Evolutionary conservation across 2,329 filamentous ascomycete genomes (phyloP).

Genomic region (Shiraia sp.): DNA sequence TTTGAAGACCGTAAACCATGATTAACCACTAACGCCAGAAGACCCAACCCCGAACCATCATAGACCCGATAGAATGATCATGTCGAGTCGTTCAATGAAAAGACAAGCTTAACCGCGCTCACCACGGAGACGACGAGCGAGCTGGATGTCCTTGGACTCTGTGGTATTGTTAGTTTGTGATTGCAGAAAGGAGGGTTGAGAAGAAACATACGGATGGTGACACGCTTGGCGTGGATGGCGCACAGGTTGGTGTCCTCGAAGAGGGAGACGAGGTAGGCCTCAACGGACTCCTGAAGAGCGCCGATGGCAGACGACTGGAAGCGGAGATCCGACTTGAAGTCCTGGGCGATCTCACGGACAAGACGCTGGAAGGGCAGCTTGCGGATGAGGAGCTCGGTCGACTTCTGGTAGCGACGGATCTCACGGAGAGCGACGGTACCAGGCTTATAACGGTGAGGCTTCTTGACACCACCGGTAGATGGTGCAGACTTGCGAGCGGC

Average conservation of each 20-base stretch:
- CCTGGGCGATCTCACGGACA: conserved; percentile 74
- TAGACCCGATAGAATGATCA: conserved; percentile 29
- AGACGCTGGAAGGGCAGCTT: conserved; percentile 81
- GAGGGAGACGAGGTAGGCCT: conserved; percentile 97
- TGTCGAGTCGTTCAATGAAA: conserved; percentile 27
- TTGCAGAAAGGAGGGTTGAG: not conserved
- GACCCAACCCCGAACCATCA: conserved; percentile 32
- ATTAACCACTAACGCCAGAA: conserved; percentile 41
- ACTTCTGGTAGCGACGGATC: conserved; percentile 88
- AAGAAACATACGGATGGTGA: conserved; percentile 73
- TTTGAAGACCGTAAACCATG: conserved; percentile 43
- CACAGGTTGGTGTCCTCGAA: conserved; percentile 99
- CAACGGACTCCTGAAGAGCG: conserved; percentile 96
- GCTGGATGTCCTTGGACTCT: conserved; percentile 98
- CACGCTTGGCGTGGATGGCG: conserved; percentile 98
- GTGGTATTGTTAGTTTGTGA: conserved; percentile 55
- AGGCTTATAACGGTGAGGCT: conserved; percentile 60
- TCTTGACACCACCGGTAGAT: conserved; percentile 76
- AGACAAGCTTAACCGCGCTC: conserved; percentile 54
- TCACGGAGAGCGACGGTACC: conserved; percentile 83
- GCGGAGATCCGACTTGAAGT: conserved; percentile 71
- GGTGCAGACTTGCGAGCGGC: conserved; percentile 97
- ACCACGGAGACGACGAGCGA: conserved; percentile 70
- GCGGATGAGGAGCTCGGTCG: conserved; percentile 80
- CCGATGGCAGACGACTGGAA: conserved; percentile 98